A percentile compares a stretch with the other conserved stretches of the same genome.
These are phyloP conservation scores for Isatis lusitanica DNA, from an alignment of 441 rosid species.

Conservation along the genomic window DNA sequence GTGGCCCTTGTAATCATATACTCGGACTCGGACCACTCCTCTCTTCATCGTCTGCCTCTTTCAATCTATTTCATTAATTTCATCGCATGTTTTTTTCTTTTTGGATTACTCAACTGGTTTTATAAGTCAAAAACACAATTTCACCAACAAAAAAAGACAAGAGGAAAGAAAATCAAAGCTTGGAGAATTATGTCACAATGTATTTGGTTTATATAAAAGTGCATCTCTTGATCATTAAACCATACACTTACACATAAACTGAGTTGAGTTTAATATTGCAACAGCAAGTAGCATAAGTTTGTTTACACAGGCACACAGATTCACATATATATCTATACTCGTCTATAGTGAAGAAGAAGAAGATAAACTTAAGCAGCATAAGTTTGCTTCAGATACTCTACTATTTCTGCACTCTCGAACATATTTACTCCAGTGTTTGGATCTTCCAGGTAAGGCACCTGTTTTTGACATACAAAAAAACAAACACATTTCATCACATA, in stretches of 20 bases:
- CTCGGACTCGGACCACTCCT: slow-evolving; percentile 18
- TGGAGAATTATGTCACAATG: background rate
- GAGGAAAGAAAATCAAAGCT: background rate
- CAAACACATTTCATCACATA: background rate
- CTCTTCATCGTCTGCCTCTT: background rate
- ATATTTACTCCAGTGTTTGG: slow-evolving; percentile 66
- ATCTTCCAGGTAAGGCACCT: slow-evolving; percentile 80
- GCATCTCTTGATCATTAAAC: background rate
- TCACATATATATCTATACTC: background rate
- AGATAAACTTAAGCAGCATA: slow-evolving; percentile 42
- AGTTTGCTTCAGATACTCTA: slow-evolving; percentile 70
- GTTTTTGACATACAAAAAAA: background rate
- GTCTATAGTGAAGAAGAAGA: slow-evolving; percentile 6
- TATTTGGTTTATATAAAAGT: background rate
- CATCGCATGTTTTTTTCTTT: no score
- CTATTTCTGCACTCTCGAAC: slow-evolving; percentile 73
- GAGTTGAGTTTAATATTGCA: background rate
- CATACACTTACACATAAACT: background rate
- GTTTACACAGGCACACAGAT: slow-evolving; percentile 9
- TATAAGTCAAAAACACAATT: background rate
- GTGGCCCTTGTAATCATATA: slow-evolving; percentile 10
- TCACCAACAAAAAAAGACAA: background rate
- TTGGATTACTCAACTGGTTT: background rate
- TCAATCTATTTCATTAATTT: no score
- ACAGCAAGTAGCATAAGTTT: slow-evolving; percentile 5